These are phyloP conservation scores for Patellifolia procumbens DNA, from an alignment of 179 eudicot species.

Conservation along the genomic window DNA sequence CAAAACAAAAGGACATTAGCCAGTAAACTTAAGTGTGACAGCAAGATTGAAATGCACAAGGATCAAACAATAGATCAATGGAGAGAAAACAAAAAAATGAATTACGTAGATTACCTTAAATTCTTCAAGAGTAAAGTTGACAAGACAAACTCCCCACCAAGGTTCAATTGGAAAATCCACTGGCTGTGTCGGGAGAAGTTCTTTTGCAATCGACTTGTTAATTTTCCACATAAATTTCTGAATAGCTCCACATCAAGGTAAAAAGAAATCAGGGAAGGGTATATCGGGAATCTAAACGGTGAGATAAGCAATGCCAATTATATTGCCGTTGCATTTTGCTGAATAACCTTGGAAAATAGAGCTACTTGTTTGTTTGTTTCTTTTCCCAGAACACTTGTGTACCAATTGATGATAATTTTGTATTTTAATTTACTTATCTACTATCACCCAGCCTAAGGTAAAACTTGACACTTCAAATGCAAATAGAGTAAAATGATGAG, in stretches of 20 bases:
- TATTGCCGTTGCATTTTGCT: background rate
- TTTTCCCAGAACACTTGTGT: background rate
- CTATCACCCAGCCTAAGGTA: background rate
- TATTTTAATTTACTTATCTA: background rate
- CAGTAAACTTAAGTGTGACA: background rate
- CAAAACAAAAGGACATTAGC: background rate
- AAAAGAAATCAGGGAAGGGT: slow-evolving; percentile 24
- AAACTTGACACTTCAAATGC: too few species aligned
- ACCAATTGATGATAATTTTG: background rate
- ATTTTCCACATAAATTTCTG: slow-evolving; percentile 99
- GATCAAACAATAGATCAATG: background rate
- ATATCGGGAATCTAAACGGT: background rate
- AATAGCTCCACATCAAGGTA: slow-evolving; percentile 45
- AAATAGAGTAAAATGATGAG: too few species aligned
- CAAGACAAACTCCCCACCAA: slow-evolving; percentile 99
- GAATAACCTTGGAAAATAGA: background rate
- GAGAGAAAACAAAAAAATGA: background rate
- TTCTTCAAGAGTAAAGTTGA: slow-evolving; percentile 96
- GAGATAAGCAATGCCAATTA: slow-evolving; percentile 8
- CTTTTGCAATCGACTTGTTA: slow-evolving; percentile 96
- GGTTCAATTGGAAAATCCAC: slow-evolving; percentile 89
- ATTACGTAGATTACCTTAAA: slow-evolving; percentile 65
- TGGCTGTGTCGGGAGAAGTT: slow-evolving; percentile 84
- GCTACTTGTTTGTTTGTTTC: background rate
- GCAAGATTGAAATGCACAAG: background rate